phyloP scores from a whole-genome alignment of 2,329 filamentous ascomycete genomes.

The Orbilia blumenaviensis region DNA sequence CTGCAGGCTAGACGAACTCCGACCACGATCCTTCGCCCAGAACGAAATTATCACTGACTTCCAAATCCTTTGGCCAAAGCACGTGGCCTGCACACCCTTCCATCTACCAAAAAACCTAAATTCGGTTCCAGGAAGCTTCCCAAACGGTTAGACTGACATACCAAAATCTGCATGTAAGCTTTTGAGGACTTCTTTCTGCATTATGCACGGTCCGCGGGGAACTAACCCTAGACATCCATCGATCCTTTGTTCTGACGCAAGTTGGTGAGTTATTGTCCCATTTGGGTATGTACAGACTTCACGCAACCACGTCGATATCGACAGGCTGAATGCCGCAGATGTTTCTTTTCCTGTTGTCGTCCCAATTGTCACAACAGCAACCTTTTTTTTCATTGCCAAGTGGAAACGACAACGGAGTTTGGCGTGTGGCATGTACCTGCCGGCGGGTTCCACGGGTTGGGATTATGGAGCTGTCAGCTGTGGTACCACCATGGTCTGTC shows the following conservation, averaged over 20 bases:
- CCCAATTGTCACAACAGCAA: too few species aligned
- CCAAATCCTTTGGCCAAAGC: background rate
- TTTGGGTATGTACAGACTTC: background rate
- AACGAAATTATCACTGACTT: background rate
- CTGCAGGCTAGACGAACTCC: too few species aligned
- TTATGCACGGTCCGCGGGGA: conserved; percentile 13
- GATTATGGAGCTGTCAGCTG: background rate
- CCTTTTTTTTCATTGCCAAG: too few species aligned
- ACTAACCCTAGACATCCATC: background rate
- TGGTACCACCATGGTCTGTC: conserved; percentile 14
- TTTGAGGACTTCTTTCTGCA: conserved; percentile 22
- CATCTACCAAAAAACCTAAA: background rate
- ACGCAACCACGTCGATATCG: background rate
- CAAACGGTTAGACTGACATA: too few species aligned
- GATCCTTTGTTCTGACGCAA: background rate
- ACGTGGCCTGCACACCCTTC: conserved; percentile 9
- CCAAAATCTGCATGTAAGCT: conserved; percentile 18
- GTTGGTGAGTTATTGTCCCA: background rate
- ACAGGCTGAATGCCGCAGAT: background rate
- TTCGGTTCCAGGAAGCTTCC: too few species aligned
- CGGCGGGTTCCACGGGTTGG: conserved; percentile 2
- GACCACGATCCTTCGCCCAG: background rate
- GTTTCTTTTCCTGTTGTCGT: conserved; percentile 18
- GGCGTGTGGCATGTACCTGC: background rate
- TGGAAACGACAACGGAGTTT: background rate